Conservation (phyloP, 2,329 filamentous ascomycete genomes). For the Trichoderma koningii region DNA sequence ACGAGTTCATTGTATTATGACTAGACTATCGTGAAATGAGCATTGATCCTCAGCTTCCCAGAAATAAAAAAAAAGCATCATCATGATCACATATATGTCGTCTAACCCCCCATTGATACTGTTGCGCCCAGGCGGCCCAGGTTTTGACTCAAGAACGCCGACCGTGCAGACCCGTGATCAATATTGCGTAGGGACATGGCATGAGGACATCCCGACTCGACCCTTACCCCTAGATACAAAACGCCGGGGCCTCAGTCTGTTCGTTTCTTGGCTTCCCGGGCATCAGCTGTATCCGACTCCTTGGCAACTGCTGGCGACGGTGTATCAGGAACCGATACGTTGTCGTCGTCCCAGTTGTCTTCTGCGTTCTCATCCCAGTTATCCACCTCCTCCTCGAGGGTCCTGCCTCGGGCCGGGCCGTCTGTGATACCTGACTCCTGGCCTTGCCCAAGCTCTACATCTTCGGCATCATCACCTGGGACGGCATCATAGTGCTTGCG, state of each 20-base stretch:
- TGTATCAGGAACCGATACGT: slow-evolving; percentile 36
- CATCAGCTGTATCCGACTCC: slow-evolving; percentile 34
- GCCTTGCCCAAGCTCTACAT: slow-evolving; percentile 76
- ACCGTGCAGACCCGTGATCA: background rate
- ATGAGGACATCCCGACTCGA: background rate
- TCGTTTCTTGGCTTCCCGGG: slow-evolving; percentile 40
- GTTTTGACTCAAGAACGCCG: slow-evolving; percentile 5
- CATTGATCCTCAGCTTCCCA: background rate
- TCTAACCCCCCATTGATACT: slow-evolving; percentile 7
- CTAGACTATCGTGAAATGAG: background rate
- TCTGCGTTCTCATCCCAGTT: slow-evolving; percentile 87
- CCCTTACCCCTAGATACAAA: slow-evolving; percentile 3
- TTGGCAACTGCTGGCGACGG: slow-evolving; percentile 29
- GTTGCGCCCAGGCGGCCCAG: background rate
- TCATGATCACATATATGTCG: slow-evolving; percentile 1
- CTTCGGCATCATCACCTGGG: slow-evolving; percentile 62
- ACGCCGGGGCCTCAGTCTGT: slow-evolving; percentile 34
- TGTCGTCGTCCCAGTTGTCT: slow-evolving; percentile 61
- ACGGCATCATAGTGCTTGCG: slow-evolving; percentile 72
- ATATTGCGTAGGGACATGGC: background rate
- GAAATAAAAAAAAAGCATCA: background rate
- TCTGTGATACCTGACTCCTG: slow-evolving; percentile 68
- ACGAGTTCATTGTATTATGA: background rate
- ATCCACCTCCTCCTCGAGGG: slow-evolving; percentile 80
- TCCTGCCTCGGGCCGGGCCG: slow-evolving; percentile 38